Evolutionary conservation across 345 rosid genomes (phyloP).

Genomic region (Salix arbutifolia): DNA sequence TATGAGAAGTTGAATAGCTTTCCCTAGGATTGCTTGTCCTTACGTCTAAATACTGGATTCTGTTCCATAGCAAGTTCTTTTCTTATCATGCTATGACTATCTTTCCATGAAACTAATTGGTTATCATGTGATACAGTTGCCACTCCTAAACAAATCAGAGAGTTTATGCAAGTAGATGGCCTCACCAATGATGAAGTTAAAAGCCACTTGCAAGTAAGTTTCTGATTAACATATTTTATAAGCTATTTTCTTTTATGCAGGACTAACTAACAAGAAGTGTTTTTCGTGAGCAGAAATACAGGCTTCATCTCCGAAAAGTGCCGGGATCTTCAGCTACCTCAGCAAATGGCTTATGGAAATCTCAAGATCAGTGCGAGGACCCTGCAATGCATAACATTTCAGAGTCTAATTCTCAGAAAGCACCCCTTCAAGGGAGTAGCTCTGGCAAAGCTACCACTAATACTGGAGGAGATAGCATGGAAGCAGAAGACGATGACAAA

Average conservation of each 20-base stretch:
- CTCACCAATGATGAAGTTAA: conserved; percentile 32
- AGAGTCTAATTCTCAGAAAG: conserved; percentile 13
- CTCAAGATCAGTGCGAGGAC: conserved; percentile 6
- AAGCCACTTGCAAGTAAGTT: conserved; percentile 26
- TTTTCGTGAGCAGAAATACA: conserved; percentile 20
- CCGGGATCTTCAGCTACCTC: conserved; percentile 18
- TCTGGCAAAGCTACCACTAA: conserved; percentile 7
- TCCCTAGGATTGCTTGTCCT: not conserved
- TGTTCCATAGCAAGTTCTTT: not conserved
- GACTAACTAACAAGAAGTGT: not conserved
- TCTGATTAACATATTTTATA: not conserved
- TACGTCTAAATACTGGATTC: not conserved
- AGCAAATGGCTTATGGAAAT: conserved; percentile 10
- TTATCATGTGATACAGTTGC: conserved; percentile 13
- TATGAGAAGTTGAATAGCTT: not conserved
- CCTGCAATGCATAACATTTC: not conserved
- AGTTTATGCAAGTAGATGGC: conserved; percentile 28
- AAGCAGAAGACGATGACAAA: conserved; percentile 8
- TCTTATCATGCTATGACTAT: not conserved
- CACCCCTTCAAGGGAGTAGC: not conserved
- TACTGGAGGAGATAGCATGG: conserved; percentile 13
- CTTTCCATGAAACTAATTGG: not conserved
- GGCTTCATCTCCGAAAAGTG: conserved; percentile 19
- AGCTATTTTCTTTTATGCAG: not conserved
- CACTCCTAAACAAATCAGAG: conserved; percentile 30